These are phyloP conservation scores for Ramularia endophylla DNA, from an alignment of 2,329 filamentous ascomycete genomes.

Conservation along the genomic window DNA sequence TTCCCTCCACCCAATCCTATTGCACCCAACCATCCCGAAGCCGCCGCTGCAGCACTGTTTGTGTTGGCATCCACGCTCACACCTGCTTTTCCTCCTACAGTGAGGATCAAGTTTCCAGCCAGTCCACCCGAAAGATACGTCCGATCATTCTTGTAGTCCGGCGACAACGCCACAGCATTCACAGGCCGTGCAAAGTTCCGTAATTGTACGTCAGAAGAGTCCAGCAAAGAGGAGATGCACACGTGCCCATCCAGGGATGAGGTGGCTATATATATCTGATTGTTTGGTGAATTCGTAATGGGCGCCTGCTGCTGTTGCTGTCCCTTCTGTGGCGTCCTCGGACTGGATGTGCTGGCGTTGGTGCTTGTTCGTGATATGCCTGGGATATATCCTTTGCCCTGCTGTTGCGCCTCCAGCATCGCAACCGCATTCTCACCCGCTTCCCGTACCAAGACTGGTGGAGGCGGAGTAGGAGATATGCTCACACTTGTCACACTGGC, in stretches of 20 bases:
- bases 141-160: conserved; percentile 84
- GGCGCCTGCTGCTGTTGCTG: conserved; percentile 51
- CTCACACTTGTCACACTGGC: conserved; percentile 87
- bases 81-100: conserved; percentile 71
- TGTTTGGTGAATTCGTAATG: conserved; percentile 71
- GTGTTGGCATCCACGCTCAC: conserved; percentile 80
- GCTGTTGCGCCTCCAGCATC: background rate
- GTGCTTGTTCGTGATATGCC: conserved; percentile 10
- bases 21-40: conserved; percentile 80
- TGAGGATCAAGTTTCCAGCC: conserved; percentile 81
- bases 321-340: conserved; percentile 9
- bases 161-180: conserved; percentile 87
- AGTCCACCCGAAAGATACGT: conserved; percentile 87
- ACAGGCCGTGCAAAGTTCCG: conserved; percentile 92
- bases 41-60: conserved; percentile 72
- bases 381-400: conserved; percentile 4
- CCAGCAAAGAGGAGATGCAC: conserved; percentile 80
- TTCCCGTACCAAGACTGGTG: conserved; percentile 30
- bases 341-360: conserved; percentile 6
- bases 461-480: conserved; percentile 76
- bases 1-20: conserved; percentile 66
- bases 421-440: conserved; percentile 8
- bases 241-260: conserved; percentile 95
- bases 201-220: conserved; percentile 82
- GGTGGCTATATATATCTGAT: conserved; percentile 88